These are phyloP conservation scores for Claviceps digitariae DNA, from an alignment of 2,329 filamentous ascomycete species.

Conservation along the genomic window DNA sequence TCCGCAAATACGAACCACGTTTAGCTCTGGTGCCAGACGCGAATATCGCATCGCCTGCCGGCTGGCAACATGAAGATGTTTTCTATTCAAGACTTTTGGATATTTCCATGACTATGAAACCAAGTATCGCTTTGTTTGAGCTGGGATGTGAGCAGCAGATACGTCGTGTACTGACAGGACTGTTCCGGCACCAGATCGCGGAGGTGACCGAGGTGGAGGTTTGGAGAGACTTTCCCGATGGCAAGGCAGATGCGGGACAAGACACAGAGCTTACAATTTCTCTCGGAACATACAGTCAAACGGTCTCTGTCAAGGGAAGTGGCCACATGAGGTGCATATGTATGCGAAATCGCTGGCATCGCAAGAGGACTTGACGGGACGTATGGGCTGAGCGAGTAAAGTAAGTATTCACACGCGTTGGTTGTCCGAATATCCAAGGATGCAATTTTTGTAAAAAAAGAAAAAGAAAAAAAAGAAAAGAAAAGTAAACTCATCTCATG, in stretches of 20 bases:
- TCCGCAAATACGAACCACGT: conserved; percentile 68
- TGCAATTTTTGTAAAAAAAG: neutral
- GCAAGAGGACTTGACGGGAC: neutral
- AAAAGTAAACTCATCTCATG: neutral
- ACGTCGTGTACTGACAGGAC: conserved; percentile 41
- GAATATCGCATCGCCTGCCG: conserved; percentile 14
- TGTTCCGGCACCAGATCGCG: conserved; percentile 16
- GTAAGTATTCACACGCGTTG: too few species aligned
- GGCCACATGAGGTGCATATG: conserved; percentile 34
- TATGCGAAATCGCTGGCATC: conserved; percentile 4
- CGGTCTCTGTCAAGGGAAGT: conserved; percentile 29
- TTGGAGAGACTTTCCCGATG: conserved; percentile 56
- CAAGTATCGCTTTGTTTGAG: conserved; percentile 52
- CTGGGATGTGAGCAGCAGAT: conserved; percentile 60
- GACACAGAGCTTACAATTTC: conserved; percentile 12
- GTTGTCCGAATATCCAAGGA: too few species aligned
- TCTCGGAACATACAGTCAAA: conserved; percentile 4
- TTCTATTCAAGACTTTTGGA: conserved; percentile 58
- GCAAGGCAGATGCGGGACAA: conserved; percentile 17
- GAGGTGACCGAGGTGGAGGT: conserved; percentile 39
- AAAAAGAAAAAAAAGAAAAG: too few species aligned
- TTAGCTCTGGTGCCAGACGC: conserved; percentile 55
- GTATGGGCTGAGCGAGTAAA: too few species aligned
- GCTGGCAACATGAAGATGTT: conserved; percentile 29
- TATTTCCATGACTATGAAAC: conserved; percentile 33